Evolutionary conservation across 1,139 yeast species (phyloP).

Genomic region (Magnusiomyces tetraspermus): DNA sequence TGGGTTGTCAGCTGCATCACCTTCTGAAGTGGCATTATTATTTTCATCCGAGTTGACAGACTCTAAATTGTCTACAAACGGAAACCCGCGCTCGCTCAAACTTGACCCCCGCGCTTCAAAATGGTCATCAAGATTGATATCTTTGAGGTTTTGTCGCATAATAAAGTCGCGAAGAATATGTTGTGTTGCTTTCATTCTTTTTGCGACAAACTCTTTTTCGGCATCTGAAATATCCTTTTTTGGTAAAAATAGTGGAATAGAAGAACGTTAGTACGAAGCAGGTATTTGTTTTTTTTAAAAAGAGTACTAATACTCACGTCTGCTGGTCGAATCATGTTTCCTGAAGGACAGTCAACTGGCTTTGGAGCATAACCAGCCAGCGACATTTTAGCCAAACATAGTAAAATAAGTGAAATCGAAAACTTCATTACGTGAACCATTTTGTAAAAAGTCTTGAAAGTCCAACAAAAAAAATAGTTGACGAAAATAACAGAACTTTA

Average conservation of each 20-base stretch:
- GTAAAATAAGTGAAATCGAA: no score
- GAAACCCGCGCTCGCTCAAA: neutral
- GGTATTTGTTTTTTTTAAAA: no score
- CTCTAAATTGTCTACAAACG: no score
- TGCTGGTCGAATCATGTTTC: slow-evolving; percentile 21
- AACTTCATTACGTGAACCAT: no score
- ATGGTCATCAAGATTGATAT: slow-evolving; percentile 43
- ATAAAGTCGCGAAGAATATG: slow-evolving; percentile 49
- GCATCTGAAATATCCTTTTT: slow-evolving; percentile 15
- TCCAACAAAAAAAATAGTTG: no score
- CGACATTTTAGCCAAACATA: neutral
- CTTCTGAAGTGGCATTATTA: neutral
- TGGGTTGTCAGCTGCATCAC: slow-evolving; percentile 13
- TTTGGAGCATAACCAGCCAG: slow-evolving; percentile 23
- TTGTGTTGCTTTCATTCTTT: slow-evolving; percentile 44
- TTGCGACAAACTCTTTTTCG: slow-evolving; percentile 20
- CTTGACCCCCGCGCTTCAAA: slow-evolving; percentile 30
- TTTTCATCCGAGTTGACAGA: no score
- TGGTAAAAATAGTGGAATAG: neutral
- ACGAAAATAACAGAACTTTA: no score
- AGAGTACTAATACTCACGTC: slow-evolving; percentile 7
- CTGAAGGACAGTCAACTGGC: slow-evolving; percentile 21
- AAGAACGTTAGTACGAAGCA: neutral
- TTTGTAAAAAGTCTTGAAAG: no score
- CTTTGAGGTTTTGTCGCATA: slow-evolving; percentile 46